A percentile compares a stretch with the other conserved stretches of the same genome.
Conservation (phyloP, 106 monocot genomes). For the Platanthera guangdongensis region DNA sequence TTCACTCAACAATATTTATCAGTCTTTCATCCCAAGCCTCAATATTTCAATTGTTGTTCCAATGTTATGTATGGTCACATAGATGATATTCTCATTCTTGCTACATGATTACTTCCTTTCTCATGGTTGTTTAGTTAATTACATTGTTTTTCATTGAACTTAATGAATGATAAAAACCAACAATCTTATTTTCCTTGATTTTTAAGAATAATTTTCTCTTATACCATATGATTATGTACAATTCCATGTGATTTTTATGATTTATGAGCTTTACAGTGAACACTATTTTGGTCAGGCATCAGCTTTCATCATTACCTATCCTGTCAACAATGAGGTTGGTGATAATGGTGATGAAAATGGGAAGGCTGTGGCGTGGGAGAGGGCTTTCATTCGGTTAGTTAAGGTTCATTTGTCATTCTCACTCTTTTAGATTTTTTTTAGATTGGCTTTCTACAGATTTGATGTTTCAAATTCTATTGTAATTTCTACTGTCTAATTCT, state of each 20-base stretch:
- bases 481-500: not conserved
- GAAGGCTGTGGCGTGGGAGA: constrained; percentile 88
- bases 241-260: too few species aligned
- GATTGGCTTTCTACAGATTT: not conserved
- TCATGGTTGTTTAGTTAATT: too few species aligned
- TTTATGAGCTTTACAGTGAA: not conserved
- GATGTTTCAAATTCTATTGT: not conserved
- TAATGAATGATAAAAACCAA: too few species aligned
- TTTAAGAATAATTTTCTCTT: too few species aligned
- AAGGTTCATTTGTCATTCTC: constrained; percentile 40
- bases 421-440: not conserved
- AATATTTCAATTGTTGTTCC: not conserved
- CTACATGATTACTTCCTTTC: too few species aligned
- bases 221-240: too few species aligned
- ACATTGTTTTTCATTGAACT: too few species aligned
- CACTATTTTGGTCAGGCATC: constrained; percentile 51
- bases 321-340: constrained; percentile 84
- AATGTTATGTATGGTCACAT: not conserved
- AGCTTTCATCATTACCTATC: constrained; percentile 91
- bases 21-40: too few species aligned
- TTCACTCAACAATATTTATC: too few species aligned
- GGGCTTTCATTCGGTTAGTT: constrained; percentile 61
- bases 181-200: too few species aligned
- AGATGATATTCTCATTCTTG: too few species aligned
- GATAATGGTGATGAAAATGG: constrained; percentile 56